Percentiles rank a stretch among this genome's conserved stretches.
These are phyloP conservation scores for Hanseniaspora clermontiae DNA, from an alignment of 805 yeast genomes.

Conservation along the genomic window DNA sequence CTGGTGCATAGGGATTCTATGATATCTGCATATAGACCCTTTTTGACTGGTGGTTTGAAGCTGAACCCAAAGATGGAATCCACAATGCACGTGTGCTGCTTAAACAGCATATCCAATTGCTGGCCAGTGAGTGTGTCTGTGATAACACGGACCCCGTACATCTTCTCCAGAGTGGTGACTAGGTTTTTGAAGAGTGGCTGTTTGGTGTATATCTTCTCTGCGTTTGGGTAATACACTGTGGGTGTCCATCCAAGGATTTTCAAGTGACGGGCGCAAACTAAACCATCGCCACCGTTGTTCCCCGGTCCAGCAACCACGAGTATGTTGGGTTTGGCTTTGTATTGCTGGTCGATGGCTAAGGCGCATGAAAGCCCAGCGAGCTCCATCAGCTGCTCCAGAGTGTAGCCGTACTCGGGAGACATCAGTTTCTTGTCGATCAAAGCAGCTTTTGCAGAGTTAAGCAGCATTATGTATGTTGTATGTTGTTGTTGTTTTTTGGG, in stretches of 20 bases:
- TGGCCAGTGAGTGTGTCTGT: slow-evolving; percentile 41
- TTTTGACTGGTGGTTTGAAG: slow-evolving; percentile 75
- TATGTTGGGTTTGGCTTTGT: slow-evolving; percentile 41
- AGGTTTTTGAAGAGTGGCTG: slow-evolving; percentile 46
- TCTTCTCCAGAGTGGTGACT: slow-evolving; percentile 44
- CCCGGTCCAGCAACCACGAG: slow-evolving; percentile 87
- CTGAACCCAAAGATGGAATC: slow-evolving; percentile 92
- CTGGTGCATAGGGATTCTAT: background rate
- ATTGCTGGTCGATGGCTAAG: slow-evolving; percentile 58
- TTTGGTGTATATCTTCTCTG: slow-evolving; percentile 39
- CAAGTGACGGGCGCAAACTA: slow-evolving; percentile 89
- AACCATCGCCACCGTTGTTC: slow-evolving; percentile 91
- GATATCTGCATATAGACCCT: slow-evolving; percentile 16
- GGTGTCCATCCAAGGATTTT: slow-evolving; percentile 70
- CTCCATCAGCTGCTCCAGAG: slow-evolving; percentile 53
- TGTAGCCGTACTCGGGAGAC: slow-evolving; percentile 49
- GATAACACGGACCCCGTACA: slow-evolving; percentile 30
- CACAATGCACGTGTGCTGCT: slow-evolving; percentile 39
- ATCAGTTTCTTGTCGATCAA: slow-evolving; percentile 73
- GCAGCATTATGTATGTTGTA: background rate
- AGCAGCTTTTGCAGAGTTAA: slow-evolving; percentile 41
- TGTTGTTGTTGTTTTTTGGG: no score
- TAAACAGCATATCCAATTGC: slow-evolving; percentile 20
- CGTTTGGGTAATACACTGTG: slow-evolving; percentile 56
- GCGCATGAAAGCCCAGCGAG: slow-evolving; percentile 93